Evolutionary conservation across 768 basidiomycete species (phyloP).

Genomic region (Agrocybe praecox): DNA sequence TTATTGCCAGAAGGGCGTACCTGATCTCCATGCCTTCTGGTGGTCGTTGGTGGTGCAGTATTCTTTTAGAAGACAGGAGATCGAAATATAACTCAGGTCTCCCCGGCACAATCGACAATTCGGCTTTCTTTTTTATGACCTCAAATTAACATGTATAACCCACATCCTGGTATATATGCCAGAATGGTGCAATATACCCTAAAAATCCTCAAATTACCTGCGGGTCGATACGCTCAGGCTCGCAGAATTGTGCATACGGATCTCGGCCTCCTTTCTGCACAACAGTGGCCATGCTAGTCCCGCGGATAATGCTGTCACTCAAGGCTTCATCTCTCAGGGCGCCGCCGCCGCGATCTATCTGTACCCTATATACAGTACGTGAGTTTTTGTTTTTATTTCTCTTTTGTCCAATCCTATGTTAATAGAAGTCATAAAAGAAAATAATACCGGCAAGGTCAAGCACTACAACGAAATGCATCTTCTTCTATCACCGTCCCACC

Average conservation of each 20-base stretch:
- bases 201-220: too few species aligned
- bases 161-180: neutral
- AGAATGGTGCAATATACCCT: neutral
- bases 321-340: slow-evolving; percentile 19
- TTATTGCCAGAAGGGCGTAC: slow-evolving; percentile 17
- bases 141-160: too few species aligned
- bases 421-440: slow-evolving; percentile 1
- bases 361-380: slow-evolving; percentile 3
- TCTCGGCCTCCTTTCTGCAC: neutral
- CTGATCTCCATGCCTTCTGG: slow-evolving; percentile 19
- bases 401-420: neutral
- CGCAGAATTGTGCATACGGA: neutral
- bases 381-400: neutral
- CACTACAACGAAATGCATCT: neutral
- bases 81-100: slow-evolving; percentile 7
- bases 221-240: neutral
- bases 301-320: slow-evolving; percentile 26
- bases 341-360: slow-evolving; percentile 23
- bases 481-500: slow-evolving; percentile 9
- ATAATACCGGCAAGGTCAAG: neutral
- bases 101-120: neutral
- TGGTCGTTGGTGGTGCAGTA: slow-evolving; percentile 13
- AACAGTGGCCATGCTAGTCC: slow-evolving; percentile 10
- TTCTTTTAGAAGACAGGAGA: slow-evolving; percentile 20
- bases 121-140: too few species aligned